Conservation (phyloP, 2,329 filamentous ascomycete species). For the Juglanconis juglandina region DNA sequence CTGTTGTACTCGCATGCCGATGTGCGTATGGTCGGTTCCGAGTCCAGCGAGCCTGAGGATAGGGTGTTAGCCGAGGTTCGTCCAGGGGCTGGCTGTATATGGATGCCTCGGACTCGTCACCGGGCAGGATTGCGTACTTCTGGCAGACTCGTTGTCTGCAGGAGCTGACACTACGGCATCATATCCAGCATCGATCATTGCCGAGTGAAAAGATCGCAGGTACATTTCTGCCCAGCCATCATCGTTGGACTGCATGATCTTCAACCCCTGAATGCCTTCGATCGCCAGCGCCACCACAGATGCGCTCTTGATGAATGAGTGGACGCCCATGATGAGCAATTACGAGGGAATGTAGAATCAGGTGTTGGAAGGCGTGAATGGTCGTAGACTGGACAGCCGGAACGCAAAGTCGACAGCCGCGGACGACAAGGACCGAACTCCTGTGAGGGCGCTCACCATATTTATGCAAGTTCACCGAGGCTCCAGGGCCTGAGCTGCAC, state of each 20-base stretch:
- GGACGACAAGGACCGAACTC: neutral
- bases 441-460: neutral
- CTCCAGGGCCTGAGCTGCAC: neutral
- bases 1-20: slow-evolving; percentile 58
- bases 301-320: slow-evolving; percentile 10
- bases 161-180: slow-evolving; percentile 63
- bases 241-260: slow-evolving; percentile 65
- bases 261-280: slow-evolving; percentile 1
- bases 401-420: neutral
- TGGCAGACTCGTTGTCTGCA: slow-evolving; percentile 63
- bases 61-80: slow-evolving; percentile 7
- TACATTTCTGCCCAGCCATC: slow-evolving; percentile 73
- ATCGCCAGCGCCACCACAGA: slow-evolving; percentile 6
- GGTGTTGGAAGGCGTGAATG: neutral
- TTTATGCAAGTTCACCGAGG: too few relatives aligned
- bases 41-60: slow-evolving; percentile 49
- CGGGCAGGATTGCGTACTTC: slow-evolving; percentile 37
- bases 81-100: too few relatives aligned
- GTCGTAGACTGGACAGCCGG: neutral
- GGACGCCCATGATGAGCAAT: slow-evolving; percentile 10
- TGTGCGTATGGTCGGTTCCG: slow-evolving; percentile 43
- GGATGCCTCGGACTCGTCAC: too few relatives aligned
- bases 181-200: slow-evolving; percentile 53
- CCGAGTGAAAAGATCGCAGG: slow-evolving; percentile 56
- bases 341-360: neutral